Evolutionary conservation across 768 basidiomycete species (phyloP).

Genomic region (Leucosporidium scottii): DNA sequence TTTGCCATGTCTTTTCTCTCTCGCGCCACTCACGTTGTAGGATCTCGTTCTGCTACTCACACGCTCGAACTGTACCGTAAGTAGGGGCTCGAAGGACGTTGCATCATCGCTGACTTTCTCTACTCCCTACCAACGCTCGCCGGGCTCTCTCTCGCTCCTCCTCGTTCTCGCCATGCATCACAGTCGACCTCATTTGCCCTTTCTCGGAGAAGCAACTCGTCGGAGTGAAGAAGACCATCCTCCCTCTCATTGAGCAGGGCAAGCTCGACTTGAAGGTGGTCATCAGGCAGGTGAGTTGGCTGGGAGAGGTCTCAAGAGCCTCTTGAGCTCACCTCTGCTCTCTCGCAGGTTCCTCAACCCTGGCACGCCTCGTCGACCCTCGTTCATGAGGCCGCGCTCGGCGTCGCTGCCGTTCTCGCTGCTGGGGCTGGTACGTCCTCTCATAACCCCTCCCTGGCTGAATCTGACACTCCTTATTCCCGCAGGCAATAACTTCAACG

Average conservation of each 20-base stretch:
- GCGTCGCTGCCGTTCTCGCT: constrained; percentile 10
- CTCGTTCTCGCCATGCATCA: not conserved
- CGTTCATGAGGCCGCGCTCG: constrained; percentile 32
- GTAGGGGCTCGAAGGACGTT: not conserved
- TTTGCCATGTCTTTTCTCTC: too few relatives aligned
- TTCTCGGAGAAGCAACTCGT: constrained; percentile 23
- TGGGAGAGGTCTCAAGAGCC: constrained; percentile 11
- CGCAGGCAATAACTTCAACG: not conserved
- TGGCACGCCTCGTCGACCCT: constrained; percentile 28
- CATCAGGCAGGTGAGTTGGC: constrained; percentile 4
- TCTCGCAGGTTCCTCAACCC: constrained; percentile 20
- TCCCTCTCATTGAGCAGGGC: constrained; percentile 19
- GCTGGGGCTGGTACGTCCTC: not conserved
- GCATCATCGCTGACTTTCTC: not conserved
- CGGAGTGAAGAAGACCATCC: constrained; percentile 9
- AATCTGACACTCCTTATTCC: not conserved
- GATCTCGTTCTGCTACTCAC: constrained; percentile 1
- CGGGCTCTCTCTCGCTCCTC: not conserved
- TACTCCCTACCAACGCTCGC: too few relatives aligned
- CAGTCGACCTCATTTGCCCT: constrained; percentile 16
- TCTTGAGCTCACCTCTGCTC: not conserved
- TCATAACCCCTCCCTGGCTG: not conserved
- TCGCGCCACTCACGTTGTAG: constrained; percentile 18
- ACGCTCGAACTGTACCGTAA: constrained; percentile 20
- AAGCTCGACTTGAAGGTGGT: constrained; percentile 5